Conservation (phyloP, 352 stramenopile genomes). For the Albugo candida region DNA sequence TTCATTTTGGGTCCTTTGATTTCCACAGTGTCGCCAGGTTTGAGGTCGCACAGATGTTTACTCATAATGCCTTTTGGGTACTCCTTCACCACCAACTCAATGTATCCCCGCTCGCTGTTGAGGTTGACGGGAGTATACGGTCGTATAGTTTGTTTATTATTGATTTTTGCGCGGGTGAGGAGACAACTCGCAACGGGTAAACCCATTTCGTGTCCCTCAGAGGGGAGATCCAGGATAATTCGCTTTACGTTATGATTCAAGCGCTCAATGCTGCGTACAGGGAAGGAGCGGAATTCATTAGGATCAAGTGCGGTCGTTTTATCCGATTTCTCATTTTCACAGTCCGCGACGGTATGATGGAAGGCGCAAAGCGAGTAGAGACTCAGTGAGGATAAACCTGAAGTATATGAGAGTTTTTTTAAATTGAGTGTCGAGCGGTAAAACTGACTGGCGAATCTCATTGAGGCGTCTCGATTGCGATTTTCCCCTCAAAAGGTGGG, state of each 20-base stretch:
- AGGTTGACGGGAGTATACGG: conserved; percentile 80
- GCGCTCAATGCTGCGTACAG: conserved; percentile 41
- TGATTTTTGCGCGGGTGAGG: conserved; percentile 41
- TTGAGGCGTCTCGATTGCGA: too few species aligned
- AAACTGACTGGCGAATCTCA: too few species aligned
- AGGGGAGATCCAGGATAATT: conserved; percentile 43
- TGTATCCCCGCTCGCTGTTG: conserved; percentile 62
- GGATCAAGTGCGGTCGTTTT: too few species aligned
- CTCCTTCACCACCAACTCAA: conserved; percentile 81
- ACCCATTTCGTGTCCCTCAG: conserved; percentile 39
- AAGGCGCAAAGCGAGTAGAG: too few species aligned
- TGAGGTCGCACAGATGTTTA: conserved; percentile 69
- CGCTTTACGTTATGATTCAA: conserved; percentile 67
- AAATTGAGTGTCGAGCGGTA: too few species aligned
- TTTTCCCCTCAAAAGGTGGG: too few species aligned
- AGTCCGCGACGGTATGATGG: too few species aligned
- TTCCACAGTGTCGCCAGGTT: conserved; percentile 69
- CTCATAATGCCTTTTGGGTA: conserved; percentile 73
- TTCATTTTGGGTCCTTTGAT: conserved; percentile 83
- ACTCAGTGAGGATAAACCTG: too few species aligned
- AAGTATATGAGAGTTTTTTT: too few species aligned
- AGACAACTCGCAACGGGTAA: conserved; percentile 31
- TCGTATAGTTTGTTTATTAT: conserved; percentile 56
- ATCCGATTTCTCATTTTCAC: too few species aligned
- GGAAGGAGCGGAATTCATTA: conserved; percentile 51